phyloP scores from a whole-genome alignment of 768 basidiomycete genomes.

The Pisolithus albus region DNA sequence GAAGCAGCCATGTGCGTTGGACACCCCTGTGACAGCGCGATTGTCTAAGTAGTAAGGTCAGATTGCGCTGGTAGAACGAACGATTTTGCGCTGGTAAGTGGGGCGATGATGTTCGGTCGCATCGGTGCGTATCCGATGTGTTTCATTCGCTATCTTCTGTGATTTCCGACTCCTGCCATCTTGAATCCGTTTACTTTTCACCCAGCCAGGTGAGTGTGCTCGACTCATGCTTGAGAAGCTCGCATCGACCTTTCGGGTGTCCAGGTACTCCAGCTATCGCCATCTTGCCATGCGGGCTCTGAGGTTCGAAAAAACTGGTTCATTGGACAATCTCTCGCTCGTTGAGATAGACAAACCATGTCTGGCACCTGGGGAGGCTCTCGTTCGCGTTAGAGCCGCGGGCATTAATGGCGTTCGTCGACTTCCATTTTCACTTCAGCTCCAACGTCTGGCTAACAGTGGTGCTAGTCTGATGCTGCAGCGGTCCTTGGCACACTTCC shows the following conservation, averaged over 20 bases:
- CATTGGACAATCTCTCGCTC: slow-evolving; percentile 22
- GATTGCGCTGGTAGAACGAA: neutral
- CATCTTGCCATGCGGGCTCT: slow-evolving; percentile 25
- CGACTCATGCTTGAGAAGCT: neutral
- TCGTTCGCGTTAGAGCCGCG: slow-evolving; percentile 27
- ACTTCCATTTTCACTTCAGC: neutral
- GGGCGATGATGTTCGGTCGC: neutral
- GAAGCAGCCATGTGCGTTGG: too few species aligned
- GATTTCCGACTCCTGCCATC: neutral
- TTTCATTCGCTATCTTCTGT: too few species aligned
- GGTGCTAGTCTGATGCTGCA: slow-evolving; percentile 24
- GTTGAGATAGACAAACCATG: slow-evolving; percentile 19
- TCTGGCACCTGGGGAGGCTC: slow-evolving; percentile 27
- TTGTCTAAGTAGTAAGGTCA: neutral
- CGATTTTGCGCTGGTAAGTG: neutral
- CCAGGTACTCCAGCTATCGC: slow-evolving; percentile 1
- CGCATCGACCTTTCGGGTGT: neutral
- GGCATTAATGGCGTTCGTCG: slow-evolving; percentile 28
- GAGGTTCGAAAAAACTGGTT: slow-evolving; percentile 26
- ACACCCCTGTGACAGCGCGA: too few species aligned
- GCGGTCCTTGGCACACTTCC: slow-evolving; percentile 21
- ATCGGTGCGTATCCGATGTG: too few species aligned
- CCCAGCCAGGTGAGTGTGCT: neutral
- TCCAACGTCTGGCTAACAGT: neutral
- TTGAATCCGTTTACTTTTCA: neutral